Evolutionary conservation across 805 yeast species (phyloP).

Genomic region (Candida ortonii): DNA sequence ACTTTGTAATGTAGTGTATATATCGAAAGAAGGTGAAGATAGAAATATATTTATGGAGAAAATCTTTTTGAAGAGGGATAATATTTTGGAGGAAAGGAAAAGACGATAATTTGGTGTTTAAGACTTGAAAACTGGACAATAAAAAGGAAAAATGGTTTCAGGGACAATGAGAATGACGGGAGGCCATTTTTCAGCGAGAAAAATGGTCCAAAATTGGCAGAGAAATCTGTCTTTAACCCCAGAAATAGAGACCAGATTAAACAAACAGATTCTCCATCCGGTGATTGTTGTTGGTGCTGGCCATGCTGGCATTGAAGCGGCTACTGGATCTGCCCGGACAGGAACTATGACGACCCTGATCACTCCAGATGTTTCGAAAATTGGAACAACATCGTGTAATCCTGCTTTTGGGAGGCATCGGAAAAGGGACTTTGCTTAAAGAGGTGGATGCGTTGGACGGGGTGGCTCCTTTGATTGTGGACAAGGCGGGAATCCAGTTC

Average conservation of each 20-base stretch:
- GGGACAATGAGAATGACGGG: too few relatives aligned
- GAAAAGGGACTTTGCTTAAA: constrained; percentile 86
- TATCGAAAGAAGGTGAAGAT: too few relatives aligned
- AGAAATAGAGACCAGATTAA: constrained; percentile 34
- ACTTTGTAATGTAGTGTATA: too few relatives aligned
- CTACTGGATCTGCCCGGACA: constrained; percentile 84
- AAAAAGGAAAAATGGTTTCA: too few relatives aligned
- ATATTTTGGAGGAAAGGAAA: too few relatives aligned
- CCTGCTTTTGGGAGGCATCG: constrained; percentile 98
- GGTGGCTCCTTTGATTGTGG: constrained; percentile 80
- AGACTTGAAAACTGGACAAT: too few relatives aligned
- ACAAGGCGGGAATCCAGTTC: constrained; percentile 88
- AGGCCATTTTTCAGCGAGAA: not conserved
- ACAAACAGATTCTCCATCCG: constrained; percentile 41
- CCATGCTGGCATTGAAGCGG: constrained; percentile 98
- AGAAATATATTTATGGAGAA: too few relatives aligned
- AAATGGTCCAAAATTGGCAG: not conserved
- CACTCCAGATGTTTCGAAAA: constrained; percentile 70
- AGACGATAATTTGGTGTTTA: too few relatives aligned
- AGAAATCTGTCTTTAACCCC: constrained; percentile 32
- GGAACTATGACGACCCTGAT: constrained; percentile 70
- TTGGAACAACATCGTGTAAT: constrained; percentile 95
- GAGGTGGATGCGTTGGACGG: constrained; percentile 98
- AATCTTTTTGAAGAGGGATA: too few relatives aligned
- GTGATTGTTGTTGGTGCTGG: constrained; percentile 96